Evolutionary conservation across 805 yeast species (phyloP), one percentile per base, ranked within the genome.

Genomic region (Starmerella davenportii): DNA sequence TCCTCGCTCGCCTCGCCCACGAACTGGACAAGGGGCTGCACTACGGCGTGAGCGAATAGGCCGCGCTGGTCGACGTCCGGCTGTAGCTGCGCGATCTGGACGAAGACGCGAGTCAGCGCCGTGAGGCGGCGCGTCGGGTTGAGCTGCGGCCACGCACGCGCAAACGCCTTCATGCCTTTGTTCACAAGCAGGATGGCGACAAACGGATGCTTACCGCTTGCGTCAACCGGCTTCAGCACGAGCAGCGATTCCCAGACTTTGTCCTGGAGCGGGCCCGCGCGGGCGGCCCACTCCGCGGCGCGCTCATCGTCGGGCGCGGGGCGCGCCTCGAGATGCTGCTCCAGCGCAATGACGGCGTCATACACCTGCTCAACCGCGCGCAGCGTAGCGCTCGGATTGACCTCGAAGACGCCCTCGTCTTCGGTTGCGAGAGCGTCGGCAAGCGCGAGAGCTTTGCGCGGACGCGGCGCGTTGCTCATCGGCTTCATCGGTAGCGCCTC

Each of bases 111-210:
- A 36, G 85, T 80, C 39, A 81, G 70, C 40, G 81, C 65, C 27
- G 85, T 76, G 44, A 79, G 64, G 47, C 79, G 73, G 54, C 81
- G 87, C 48, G 78, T 81, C 48, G 76, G 68, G 30, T 71, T 63
- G 52, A 87, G 65, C 57, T 84, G 80, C 53, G 81, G 79, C 65
- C 82, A 82, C 43, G 81, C 68, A 60, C 98, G 74, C 37, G 90
- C 84, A 62, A 87, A 74, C 28, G 82, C 69, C 58, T 82, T 85
- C 64, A 82, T 74, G 40, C 93, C 90, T 60, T 87, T 87, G 51
- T 80, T 80, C 54, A 76, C 79, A 21, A 79, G 72, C 47, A 87
- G 66, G 54, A 81, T 73, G 47, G 84, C 81, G 38, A 84, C 70
- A 52, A 85, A 85, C 29, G 93, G 90, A 53, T 77, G 77, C 21